Evolutionary conservation across 257 asterid species (phyloP).

Genomic region (Scutellaria barbata): DNA sequence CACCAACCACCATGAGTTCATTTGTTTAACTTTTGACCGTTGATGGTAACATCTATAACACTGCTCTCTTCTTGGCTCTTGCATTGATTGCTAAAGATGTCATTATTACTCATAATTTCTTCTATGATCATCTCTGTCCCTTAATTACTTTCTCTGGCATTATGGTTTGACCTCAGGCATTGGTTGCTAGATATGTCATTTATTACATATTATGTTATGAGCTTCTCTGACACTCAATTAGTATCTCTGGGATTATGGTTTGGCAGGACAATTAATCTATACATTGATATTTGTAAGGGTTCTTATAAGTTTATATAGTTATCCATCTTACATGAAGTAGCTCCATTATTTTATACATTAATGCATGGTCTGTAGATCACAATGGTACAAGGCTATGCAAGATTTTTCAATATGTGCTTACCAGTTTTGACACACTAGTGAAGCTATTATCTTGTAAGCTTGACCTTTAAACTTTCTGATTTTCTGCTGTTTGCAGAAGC

Average conservation of each 20-base stretch:
- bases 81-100: background rate
- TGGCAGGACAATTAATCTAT: background rate
- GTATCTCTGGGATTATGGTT: slow-evolving; percentile 21
- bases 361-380: background rate
- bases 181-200: background rate
- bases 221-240: slow-evolving; percentile 14
- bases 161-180: background rate
- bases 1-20: background rate
- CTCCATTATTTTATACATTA: slow-evolving; percentile 20
- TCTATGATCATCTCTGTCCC: too few relatives aligned
- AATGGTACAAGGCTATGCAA: slow-evolving; percentile 14
- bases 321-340: slow-evolving; percentile 13
- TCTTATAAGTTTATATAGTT: slow-evolving; percentile 21
- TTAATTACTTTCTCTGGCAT: too few relatives aligned
- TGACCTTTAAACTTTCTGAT: slow-evolving; percentile 30
- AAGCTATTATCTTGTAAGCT: slow-evolving; percentile 15
- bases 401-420: slow-evolving; percentile 16
- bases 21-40: background rate
- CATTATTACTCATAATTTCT: too few relatives aligned
- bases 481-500: slow-evolving; percentile 62
- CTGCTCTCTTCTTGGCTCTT: background rate
- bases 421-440: slow-evolving; percentile 6
- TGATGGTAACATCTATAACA: slow-evolving; percentile 9
- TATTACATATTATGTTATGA: background rate
- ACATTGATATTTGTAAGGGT: background rate